These are phyloP conservation scores for Trametes gibbosa DNA, from an alignment of 768 basidiomycete genomes.

Conservation along the genomic window DNA sequence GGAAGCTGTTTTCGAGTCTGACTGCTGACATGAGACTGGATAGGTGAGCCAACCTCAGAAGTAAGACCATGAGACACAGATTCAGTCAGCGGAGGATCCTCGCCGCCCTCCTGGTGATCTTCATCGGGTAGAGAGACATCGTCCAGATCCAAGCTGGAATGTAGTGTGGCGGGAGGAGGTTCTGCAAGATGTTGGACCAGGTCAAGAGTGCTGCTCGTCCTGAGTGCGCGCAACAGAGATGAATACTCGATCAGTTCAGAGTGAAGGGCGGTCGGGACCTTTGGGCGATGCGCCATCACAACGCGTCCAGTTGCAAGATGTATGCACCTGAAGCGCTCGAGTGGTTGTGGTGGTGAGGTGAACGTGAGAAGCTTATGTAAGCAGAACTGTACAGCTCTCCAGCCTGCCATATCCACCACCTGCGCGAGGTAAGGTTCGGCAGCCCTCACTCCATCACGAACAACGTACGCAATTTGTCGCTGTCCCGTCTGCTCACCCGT, in stretches of 20 bases:
- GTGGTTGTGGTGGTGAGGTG: background rate
- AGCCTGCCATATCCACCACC: constrained; percentile 22
- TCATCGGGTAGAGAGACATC: constrained; percentile 24
- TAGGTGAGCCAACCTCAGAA: background rate
- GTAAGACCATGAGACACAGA: background rate
- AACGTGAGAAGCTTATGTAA: constrained; percentile 24
- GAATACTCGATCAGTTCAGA: constrained; percentile 67
- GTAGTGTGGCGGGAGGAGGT: constrained; percentile 19
- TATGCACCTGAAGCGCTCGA: background rate
- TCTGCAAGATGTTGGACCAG: constrained; percentile 49
- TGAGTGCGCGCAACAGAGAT: constrained; percentile 61
- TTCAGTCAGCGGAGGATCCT: constrained; percentile 15
- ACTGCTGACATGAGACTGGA: background rate
- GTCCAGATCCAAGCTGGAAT: background rate
- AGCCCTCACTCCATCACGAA: constrained; percentile 18
- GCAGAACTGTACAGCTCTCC: constrained; percentile 31
- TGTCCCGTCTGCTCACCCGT: background rate
- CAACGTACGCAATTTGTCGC: constrained; percentile 13
- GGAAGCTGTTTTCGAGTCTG: constrained; percentile 19
- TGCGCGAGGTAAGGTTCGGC: constrained; percentile 9
- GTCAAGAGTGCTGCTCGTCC: constrained; percentile 55
- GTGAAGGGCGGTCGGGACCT: constrained; percentile 54
- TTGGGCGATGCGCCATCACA: constrained; percentile 38
- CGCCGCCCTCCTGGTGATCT: constrained; percentile 29
- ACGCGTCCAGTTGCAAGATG: background rate